Conservation (phyloP, 2,329 filamentous ascomycete genomes). For the Raffaelea deltoideospora region DNA sequence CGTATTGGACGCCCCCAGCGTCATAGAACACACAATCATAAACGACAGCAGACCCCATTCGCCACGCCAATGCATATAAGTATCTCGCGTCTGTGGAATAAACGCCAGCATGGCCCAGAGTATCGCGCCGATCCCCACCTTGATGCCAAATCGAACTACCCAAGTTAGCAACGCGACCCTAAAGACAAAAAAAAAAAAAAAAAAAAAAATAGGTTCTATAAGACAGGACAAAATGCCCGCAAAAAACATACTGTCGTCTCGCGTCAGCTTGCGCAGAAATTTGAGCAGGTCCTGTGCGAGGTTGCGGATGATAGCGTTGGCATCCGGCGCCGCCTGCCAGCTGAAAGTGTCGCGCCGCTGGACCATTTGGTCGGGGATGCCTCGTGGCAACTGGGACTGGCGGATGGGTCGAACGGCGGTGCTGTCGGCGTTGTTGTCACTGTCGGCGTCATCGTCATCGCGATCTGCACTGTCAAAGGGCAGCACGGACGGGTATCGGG, state of each 20-base stretch:
- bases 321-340: conserved; percentile 38
- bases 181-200: not conserved
- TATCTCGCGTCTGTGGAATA: conserved; percentile 57
- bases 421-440: not conserved
- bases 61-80: conserved; percentile 78
- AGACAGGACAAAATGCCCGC: too few relatives aligned
- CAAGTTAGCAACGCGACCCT: conserved; percentile 10
- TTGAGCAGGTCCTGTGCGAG: conserved; percentile 30
- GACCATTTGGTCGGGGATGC: conserved; percentile 39
- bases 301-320: conserved; percentile 26
- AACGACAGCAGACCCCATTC: conserved; percentile 96
- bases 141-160: conserved; percentile 61
- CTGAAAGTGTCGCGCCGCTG: conserved; percentile 35
- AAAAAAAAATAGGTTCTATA: too few relatives aligned
- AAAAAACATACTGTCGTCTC: conserved; percentile 34
- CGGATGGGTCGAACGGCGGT: conserved; percentile 29
- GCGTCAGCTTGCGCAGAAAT: conserved; percentile 30
- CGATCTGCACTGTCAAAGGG: conserved; percentile 27
- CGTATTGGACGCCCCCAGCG: conserved; percentile 87
- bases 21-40: conserved; percentile 98
- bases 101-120: conserved; percentile 85
- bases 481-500: conserved; percentile 9
- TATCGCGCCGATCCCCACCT: conserved; percentile 81
- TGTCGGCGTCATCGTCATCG: conserved; percentile 10
- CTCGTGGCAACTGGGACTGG: conserved; percentile 38